Evolutionary conservation across 1,139 yeast genomes (phyloP), one percentile per base, ranked within the genome.

Genomic region (Candida smagusa): DNA sequence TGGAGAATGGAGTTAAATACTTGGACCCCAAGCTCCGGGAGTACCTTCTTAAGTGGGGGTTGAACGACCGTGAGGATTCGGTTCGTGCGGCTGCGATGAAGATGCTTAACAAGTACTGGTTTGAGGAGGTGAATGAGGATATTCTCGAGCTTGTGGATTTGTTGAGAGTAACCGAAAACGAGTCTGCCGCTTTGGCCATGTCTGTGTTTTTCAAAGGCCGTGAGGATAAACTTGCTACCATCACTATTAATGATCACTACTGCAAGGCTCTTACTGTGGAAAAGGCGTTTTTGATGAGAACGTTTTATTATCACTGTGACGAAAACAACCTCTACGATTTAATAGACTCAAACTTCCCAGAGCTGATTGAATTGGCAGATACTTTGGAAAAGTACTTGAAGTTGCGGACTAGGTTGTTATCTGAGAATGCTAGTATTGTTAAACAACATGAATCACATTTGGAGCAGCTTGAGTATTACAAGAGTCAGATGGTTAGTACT

Each of bases 221-320:
- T 41, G 74, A 75, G 9, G 96, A 88, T 36, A 64, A 79, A 9
- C 65, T 84, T 4, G 63, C 76, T 3, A 71, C 70, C 35, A 64
- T 89, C 9, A 68, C 72, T 22, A 79, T 89, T 38, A 77, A 79
- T 21, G 65, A 65, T 12, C 73, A 74, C 3, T 73, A 80, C 38
- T 89, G 96, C 90, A 68, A 72, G 35, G 72, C 76, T 31, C 63
- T 90, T 44, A 79, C 90, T 0, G 80, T 86, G 0, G 96, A 89
- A 49, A 74, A 79, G 31, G 81, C 89, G 0, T 83, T 90, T 47
- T 65, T 90, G 35, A 74, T 87, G 22, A 71, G 92, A 38, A 72
- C 81, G 6, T 82, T 80, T 49, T 84, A 77, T 52, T 74, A 77
- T 31, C 80, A 77, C 53, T 86, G 95, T 54, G 64, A 64, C 35